Conservation (phyloP, 208 protist genomes). For the Angomonas ambiguus region DNA sequence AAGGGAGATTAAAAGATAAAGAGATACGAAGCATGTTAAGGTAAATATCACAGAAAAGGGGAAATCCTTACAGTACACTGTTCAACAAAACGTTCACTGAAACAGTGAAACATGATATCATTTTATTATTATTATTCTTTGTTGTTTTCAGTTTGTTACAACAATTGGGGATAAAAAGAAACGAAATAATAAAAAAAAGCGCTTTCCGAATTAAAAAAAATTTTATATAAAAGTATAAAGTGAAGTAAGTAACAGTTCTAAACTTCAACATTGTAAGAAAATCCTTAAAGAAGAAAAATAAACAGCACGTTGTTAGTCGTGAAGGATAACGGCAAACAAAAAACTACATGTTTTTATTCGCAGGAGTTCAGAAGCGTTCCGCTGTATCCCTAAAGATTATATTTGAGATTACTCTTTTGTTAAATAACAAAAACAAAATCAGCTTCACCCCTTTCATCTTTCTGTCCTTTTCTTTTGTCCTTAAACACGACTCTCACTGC, state of each 20-base stretch:
- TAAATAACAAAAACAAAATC: conserved; percentile 4
- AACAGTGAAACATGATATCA: background rate
- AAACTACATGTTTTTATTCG: too few relatives aligned
- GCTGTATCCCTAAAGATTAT: too few relatives aligned
- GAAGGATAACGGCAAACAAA: too few relatives aligned
- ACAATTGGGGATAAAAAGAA: conserved; percentile 10
- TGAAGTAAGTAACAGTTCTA: conserved; percentile 9
- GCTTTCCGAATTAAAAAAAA: background rate
- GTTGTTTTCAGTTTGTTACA: too few relatives aligned
- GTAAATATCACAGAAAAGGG: too few relatives aligned
- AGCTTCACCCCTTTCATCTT: background rate
- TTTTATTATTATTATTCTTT: conserved; percentile 5
- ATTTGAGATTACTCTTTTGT: background rate
- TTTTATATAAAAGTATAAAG: background rate
- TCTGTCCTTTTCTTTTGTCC: background rate
- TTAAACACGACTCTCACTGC: too few relatives aligned
- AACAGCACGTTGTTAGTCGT: too few relatives aligned
- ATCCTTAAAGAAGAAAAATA: too few relatives aligned
- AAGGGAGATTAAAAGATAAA: too few relatives aligned
- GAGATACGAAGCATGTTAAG: too few relatives aligned
- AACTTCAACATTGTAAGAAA: too few relatives aligned
- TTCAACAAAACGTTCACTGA: background rate
- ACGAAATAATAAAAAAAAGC: conserved; percentile 3
- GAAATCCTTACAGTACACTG: background rate
- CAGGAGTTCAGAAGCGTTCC: too few relatives aligned